phyloP scores from a whole-genome alignment of 2,329 filamentous ascomycete species.

The Fusarium sarcochroum region DNA sequence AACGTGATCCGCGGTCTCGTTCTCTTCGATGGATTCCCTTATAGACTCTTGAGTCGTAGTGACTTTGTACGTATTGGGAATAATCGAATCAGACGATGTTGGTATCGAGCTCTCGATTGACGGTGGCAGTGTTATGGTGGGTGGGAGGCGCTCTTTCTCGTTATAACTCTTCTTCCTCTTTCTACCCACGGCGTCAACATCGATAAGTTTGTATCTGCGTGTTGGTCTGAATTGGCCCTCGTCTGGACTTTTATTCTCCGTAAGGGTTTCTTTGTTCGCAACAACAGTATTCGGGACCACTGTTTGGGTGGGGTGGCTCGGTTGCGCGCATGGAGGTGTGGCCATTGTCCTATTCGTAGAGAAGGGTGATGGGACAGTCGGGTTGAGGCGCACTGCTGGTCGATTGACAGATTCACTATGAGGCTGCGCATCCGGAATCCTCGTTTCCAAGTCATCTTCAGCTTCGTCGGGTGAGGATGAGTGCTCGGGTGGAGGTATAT shows the following conservation, averaged over 20 bases:
- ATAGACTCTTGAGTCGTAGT: slow-evolving; percentile 39
- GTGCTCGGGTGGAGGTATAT: slow-evolving; percentile 17
- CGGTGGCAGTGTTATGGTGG: slow-evolving; percentile 44
- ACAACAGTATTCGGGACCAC: slow-evolving; percentile 40
- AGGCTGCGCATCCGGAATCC: slow-evolving; percentile 51
- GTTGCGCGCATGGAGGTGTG: slow-evolving; percentile 55
- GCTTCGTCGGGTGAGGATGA: slow-evolving; percentile 41
- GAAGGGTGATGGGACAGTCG: slow-evolving; percentile 33
- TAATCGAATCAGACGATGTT: slow-evolving; percentile 50
- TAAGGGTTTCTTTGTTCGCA: background rate
- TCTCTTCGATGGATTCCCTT: slow-evolving; percentile 42
- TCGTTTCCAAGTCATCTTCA: slow-evolving; percentile 57
- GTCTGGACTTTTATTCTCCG: background rate
- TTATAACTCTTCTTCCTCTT: slow-evolving; percentile 28
- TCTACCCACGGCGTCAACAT: slow-evolving; percentile 34
- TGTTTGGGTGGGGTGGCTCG: slow-evolving; percentile 40
- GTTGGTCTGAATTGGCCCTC: slow-evolving; percentile 41
- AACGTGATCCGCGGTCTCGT: slow-evolving; percentile 2
- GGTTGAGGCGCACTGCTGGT: slow-evolving; percentile 35
- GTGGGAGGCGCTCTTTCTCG: slow-evolving; percentile 40
- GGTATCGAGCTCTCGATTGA: slow-evolving; percentile 45
- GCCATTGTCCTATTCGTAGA: slow-evolving; percentile 32
- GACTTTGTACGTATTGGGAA: slow-evolving; percentile 47
- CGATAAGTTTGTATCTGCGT: slow-evolving; percentile 45
- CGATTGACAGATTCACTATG: slow-evolving; percentile 45